Percentiles rank a stretch among this genome's conserved stretches.
Conservation (phyloP, 2,329 filamentous ascomycete species). For the Colletotrichum chrysophilum region DNA sequence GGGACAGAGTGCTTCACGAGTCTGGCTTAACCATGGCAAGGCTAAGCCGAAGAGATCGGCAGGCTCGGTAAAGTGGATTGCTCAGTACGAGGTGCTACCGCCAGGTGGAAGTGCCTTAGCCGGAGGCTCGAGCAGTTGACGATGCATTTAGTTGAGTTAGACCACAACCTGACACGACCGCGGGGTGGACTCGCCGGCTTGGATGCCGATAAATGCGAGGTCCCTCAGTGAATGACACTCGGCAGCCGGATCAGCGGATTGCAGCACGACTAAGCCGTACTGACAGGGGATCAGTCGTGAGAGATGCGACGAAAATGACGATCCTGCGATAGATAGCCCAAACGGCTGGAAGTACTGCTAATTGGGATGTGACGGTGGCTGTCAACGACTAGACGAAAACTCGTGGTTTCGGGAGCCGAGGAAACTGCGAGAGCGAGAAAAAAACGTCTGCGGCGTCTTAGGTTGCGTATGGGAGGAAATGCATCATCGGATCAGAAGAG, state of each 20-base stretch:
- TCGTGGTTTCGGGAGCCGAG: background rate
- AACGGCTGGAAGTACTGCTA: background rate
- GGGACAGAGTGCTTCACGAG: background rate
- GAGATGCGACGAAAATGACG: background rate
- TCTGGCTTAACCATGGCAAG: background rate
- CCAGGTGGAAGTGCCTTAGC: background rate
- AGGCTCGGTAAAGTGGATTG: background rate
- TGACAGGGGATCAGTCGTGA: background rate
- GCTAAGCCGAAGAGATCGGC: background rate
- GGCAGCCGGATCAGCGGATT: background rate
- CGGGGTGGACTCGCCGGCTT: background rate
- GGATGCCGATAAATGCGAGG: background rate
- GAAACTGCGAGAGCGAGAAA: background rate
- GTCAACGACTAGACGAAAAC: background rate
- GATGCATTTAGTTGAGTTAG: background rate
- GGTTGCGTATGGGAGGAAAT: background rate
- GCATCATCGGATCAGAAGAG: background rate
- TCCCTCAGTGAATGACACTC: background rate
- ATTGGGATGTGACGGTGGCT: background rate
- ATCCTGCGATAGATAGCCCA: background rate
- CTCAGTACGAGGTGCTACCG: background rate
- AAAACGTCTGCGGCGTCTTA: background rate
- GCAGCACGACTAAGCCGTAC: background rate
- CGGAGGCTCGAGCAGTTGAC: background rate
- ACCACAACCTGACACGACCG: slow-evolving; percentile 3